These are phyloP conservation scores for Malus hybrid DNA, from an alignment of 331 rosid genomes.

Conservation along the genomic window DNA sequence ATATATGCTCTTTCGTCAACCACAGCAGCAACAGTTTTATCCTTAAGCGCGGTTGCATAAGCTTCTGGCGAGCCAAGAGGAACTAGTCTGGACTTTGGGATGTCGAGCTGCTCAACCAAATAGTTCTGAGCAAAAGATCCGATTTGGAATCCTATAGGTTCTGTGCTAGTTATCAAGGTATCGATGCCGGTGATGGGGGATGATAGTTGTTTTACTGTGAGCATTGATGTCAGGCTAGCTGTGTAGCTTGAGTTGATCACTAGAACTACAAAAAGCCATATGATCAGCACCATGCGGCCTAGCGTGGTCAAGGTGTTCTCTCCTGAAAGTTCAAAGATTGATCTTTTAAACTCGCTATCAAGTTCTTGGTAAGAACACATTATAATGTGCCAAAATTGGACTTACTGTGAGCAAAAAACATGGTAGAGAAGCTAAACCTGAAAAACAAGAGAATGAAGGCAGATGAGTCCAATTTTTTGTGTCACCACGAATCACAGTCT, in stretches of 20 bases:
- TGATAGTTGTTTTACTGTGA: slow-evolving; percentile 35
- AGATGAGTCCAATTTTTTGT: background rate
- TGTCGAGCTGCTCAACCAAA: slow-evolving; percentile 29
- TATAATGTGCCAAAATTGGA: slow-evolving; percentile 6
- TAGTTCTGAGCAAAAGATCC: slow-evolving; percentile 48
- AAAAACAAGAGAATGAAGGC: slow-evolving; percentile 1
- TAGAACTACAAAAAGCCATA: slow-evolving; percentile 50
- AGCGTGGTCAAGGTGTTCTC: slow-evolving; percentile 35
- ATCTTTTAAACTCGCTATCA: background rate
- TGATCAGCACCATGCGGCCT: slow-evolving; percentile 32
- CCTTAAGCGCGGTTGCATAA: slow-evolving; percentile 33
- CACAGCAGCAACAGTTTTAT: slow-evolving; percentile 38
- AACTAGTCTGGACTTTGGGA: slow-evolving; percentile 33
- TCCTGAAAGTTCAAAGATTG: slow-evolving; percentile 29
- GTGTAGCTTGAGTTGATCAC: slow-evolving; percentile 49
- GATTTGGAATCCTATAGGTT: slow-evolving; percentile 41
- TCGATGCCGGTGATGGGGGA: slow-evolving; percentile 51
- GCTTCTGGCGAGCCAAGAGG: slow-evolving; percentile 51
- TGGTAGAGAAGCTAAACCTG: slow-evolving; percentile 51
- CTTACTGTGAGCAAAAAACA: slow-evolving; percentile 51
- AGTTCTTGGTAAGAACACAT: background rate
- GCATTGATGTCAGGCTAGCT: slow-evolving; percentile 46
- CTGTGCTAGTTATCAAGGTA: slow-evolving; percentile 29
- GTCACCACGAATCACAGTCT: background rate
- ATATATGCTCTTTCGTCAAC: slow-evolving; percentile 40